Evolutionary conservation across 805 yeast species (phyloP).

Genomic region (Blastobotrys peoriensis): DNA sequence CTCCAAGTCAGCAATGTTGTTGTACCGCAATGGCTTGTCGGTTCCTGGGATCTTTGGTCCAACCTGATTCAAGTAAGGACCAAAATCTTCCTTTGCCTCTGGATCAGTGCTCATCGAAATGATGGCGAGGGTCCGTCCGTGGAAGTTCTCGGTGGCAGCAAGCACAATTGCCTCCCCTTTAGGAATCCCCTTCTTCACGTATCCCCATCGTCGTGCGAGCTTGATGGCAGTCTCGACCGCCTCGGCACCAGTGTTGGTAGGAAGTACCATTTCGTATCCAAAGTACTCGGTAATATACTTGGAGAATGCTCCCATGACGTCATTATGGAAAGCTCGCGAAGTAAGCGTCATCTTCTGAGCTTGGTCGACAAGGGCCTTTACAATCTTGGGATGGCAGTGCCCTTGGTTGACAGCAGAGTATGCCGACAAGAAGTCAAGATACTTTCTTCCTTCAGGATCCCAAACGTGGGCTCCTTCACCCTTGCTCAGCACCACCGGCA

Average conservation of each 20-base stretch:
- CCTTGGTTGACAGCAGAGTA: slow-evolving; percentile 98
- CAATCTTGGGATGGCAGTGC: slow-evolving; percentile 92
- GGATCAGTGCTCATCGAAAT: slow-evolving; percentile 96
- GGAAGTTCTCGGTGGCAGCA: slow-evolving; percentile 87
- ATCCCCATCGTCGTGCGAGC: slow-evolving; percentile 97
- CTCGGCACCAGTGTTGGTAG: slow-evolving; percentile 99
- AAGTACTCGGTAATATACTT: slow-evolving; percentile 84
- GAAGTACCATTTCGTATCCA: slow-evolving; percentile 86
- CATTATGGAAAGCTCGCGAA: slow-evolving; percentile 89
- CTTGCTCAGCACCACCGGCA: slow-evolving; percentile 86
- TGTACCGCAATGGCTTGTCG: slow-evolving; percentile 64
- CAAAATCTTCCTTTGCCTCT: slow-evolving; percentile 81
- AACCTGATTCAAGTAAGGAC: slow-evolving; percentile 79
- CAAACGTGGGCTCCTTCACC: slow-evolving; percentile 91
- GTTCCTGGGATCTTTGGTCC: slow-evolving; percentile 83
- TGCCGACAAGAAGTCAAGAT: slow-evolving; percentile 87
- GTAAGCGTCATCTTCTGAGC: slow-evolving; percentile 78
- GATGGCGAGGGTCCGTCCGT: slow-evolving; percentile 92
- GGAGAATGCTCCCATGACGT: slow-evolving; percentile 80
- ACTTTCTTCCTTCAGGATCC: slow-evolving; percentile 97
- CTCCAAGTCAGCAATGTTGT: slow-evolving; percentile 80
- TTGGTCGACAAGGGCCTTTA: slow-evolving; percentile 79
- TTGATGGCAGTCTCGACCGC: slow-evolving; percentile 95
- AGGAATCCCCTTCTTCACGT: slow-evolving; percentile 76
- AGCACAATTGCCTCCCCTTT: slow-evolving; percentile 79